Evolutionary conservation across 371 early-diverging fungal species (phyloP), one percentile per base, ranked within the genome.

Genomic region (Dinochytrium kinnereticum): DNA sequence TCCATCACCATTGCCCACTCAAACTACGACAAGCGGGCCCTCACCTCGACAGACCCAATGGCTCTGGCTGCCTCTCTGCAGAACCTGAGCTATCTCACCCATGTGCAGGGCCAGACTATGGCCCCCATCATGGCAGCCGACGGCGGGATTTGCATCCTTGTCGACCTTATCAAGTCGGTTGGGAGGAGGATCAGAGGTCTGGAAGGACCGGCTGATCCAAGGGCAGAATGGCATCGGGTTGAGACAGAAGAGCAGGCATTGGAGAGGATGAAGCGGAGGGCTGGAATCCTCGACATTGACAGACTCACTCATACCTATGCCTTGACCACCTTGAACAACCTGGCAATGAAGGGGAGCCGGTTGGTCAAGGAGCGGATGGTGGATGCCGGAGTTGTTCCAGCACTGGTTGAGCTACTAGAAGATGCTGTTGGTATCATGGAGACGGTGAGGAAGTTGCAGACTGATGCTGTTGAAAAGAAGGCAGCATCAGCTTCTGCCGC

Each of bases 71-170:
- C 91, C 75, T 94, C 95, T 28, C 87, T 96, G 24, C 92, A 91
- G 70, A 92, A 95, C 84, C 90, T 96, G 40, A 90, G 89, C 51
- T 93, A 93, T 77, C 85, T 95, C 69, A 95, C 95, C 0, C 89
- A 90, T 39, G 90, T 94, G 5, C 92, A 94, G 21, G 91, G 92
- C 21, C 55, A 50, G 26, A 87, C 92, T 40, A 93, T 95, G 26
- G 89, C 94, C 69, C 90, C 91, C 66, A 89, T 92, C 51, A 83
- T 96, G 37, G 89, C 91, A 24, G 82, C 89, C 17, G 96, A 96
- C 86, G 96, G 96, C 34, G 96, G 94, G 15, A 80, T 96, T 30
- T 94, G 94, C 78, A 86, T 93, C 50, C 87, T 96, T 0, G 90
- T 95, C 49, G 87, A 90, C 36, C 91, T 95, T 28, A 85, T 96